Evolutionary conservation across 345 rosid species (phyloP), one percentile per base, ranked within the genome.

Genomic region (Dipteronia sinensis): DNA sequence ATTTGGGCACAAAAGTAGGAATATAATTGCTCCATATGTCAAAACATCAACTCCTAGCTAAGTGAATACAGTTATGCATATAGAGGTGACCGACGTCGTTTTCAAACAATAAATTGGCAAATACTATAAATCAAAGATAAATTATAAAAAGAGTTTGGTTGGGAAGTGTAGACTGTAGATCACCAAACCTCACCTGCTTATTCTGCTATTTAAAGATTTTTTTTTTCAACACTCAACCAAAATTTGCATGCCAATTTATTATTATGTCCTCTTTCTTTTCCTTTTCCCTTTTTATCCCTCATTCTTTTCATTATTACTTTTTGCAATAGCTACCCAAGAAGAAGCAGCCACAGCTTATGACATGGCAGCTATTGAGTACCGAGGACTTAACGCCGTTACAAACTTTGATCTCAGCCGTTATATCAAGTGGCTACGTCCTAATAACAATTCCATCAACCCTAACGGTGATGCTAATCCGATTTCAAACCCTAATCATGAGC

Each of bases 321-420:
- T 56, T 58, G 77, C 72, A 53, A 67, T 79, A 93, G 98, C 98
- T 25, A 95, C 98, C 1, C 98, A 95, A 81, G 98, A 95, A 82
- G 98, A 95, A 88, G 98, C 98, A 13, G 98, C 98, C 53, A 85
- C 86, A 2, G 98, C 98, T 2, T 93, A 95, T 47, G 98, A 95
- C 55, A 85, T 91, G 83, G 98, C 98, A 1, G 98, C 98, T 0
- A 91, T 95, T 19, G 98, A 95, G 83, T 90, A 95, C 79, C 94
- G 98, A 23, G 98, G 98, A 72, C 87, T 88, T 11, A 93, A 95
- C 67, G 98, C 98, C 3, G 97, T 95, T 55, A 95, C 98, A 1
- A 95, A 95, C 82, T 95, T 95, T 73, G 98, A 95, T 71, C 90
- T 95, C 44, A 92, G 98, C 75, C 94, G 95, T 59, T 95, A 95